A percentile compares a stretch with the other conserved stretches of the same genome.
Conservation (phyloP, 495 filamentous ascomycete species). For the Aspergillus haitiensis region DNA sequence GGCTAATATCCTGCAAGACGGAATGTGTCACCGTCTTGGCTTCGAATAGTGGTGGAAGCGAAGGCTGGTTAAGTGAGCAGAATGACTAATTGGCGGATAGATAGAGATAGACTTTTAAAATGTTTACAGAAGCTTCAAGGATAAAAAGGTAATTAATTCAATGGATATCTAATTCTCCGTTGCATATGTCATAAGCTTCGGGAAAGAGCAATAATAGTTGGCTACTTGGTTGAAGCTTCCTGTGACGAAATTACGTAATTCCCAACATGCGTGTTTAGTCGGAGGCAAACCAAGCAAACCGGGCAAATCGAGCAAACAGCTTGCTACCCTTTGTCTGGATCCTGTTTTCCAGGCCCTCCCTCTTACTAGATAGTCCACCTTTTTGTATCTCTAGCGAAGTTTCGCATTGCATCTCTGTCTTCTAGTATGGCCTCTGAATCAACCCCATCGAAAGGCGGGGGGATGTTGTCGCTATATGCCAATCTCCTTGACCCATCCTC, state of each 20-base stretch:
- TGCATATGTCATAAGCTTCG: too few species aligned
- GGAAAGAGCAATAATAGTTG: not conserved
- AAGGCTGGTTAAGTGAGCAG: not conserved
- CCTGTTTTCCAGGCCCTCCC: not conserved
- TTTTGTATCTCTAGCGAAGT: not conserved
- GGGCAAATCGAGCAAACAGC: constrained; percentile 17
- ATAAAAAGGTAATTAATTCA: too few species aligned
- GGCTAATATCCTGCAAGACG: constrained; percentile 12
- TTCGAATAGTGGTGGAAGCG: constrained; percentile 13
- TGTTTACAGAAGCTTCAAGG: not conserved
- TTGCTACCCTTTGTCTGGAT: not conserved
- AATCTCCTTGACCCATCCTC: constrained; percentile 58
- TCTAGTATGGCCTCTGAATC: constrained; percentile 41
- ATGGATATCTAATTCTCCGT: too few species aligned
- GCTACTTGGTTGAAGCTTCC: not conserved
- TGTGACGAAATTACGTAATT: constrained; percentile 7
- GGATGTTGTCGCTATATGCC: constrained; percentile 61
- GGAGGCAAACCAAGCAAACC: not conserved
- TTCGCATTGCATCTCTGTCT: not conserved
- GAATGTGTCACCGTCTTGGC: constrained; percentile 14
- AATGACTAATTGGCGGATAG: not conserved
- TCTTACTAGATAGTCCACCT: not conserved
- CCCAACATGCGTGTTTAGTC: not conserved
- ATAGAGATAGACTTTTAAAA: not conserved
- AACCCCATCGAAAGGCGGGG: constrained; percentile 35